Evolutionary conservation across 371 early-diverging fungal genomes (phyloP).

Genomic region (Haplosporangium sp.): DNA sequence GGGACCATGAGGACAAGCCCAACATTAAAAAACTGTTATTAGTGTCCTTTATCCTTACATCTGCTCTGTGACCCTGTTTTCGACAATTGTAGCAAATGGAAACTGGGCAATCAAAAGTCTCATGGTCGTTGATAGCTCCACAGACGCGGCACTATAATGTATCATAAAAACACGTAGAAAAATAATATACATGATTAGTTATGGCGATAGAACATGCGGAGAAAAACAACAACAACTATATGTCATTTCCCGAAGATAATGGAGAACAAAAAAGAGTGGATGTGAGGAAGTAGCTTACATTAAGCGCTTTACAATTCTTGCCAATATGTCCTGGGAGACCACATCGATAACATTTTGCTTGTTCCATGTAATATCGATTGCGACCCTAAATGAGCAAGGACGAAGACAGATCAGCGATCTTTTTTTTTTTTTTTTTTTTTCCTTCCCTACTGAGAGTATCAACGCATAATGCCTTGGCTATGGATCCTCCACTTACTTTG

Average conservation of each 20-base stretch:
- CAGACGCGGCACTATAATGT: slow-evolving; percentile 29
- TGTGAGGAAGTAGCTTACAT: slow-evolving; percentile 6
- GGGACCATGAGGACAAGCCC: not conserved
- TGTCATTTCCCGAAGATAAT: too few relatives aligned
- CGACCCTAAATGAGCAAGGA: slow-evolving; percentile 15
- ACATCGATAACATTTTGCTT: slow-evolving; percentile 17
- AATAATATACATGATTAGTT: not conserved
- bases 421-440: too few relatives aligned
- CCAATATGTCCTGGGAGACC: slow-evolving; percentile 16
- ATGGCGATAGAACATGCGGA: not conserved
- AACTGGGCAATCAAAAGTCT: slow-evolving; percentile 14
- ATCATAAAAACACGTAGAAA: too few relatives aligned
- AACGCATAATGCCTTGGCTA: not conserved
- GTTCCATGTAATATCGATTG: slow-evolving; percentile 33
- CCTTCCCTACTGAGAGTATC: not conserved
- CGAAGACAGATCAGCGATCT: too few relatives aligned
- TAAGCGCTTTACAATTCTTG: slow-evolving; percentile 15
- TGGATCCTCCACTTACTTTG: slow-evolving; percentile 16
- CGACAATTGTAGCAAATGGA: slow-evolving; percentile 31
- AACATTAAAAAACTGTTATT: not conserved
- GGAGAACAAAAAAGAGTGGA: not conserved
- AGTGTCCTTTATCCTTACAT: too few relatives aligned
- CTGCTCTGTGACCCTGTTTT: slow-evolving; percentile 33
- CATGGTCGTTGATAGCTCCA: slow-evolving; percentile 33
- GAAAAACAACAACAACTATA: too few relatives aligned